Evolutionary conservation across 163 green algal genomes (phyloP), one percentile per base, ranked within the genome.

Genomic region (Prototheca wickerhamii): DNA sequence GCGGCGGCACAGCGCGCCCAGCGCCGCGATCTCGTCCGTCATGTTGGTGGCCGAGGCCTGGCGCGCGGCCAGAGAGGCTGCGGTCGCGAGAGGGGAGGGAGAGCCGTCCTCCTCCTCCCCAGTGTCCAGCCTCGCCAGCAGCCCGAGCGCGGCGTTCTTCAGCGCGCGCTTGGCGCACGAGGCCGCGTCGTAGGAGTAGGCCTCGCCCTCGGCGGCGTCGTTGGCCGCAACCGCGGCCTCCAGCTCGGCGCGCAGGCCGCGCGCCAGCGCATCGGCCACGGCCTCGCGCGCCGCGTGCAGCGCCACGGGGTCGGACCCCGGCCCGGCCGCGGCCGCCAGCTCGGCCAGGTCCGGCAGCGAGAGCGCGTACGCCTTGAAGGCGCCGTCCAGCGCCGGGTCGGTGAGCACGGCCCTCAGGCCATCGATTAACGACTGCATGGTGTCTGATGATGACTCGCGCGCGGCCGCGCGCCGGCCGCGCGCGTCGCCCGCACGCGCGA

Each of bases 31-130:
- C 74, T 95, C 78, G 62, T 96, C 91, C 2, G 89, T 96, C 91
- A 97, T 97, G 83, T 97, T 97, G 58, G 72, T 89, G 5, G 90
- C 89, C 7, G 61, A n/a, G n/a, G n/a, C n/a, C n/a, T n/a, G n/a
- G n/a, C n/a, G n/a, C n/a, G n/a, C n/a, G n/a, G n/a, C n/a, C n/a
- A n/a, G n/a, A n/a, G n/a, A n/a, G n/a, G n/a, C n/a, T n/a, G n/a
- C n/a, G n/a, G n/a, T n/a, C n/a, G n/a, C n/a, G n/a, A n/a, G 67
- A 8, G 73, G 84, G 43, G 90, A 71, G 0, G 63, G 64, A 0
- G 77, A 54, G 21, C 87, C 82, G 35, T 29, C 49, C 6, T 56
- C 25, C 12, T 15, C 55, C 12, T 6, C 55, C 26, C 34, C 51
- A 18, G 6, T 6, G 8, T 78, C 75, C 68, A 92, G 70, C 8